Conservation (phyloP, 2,329 filamentous ascomycete genomes). For the Spiromastix sp. region DNA sequence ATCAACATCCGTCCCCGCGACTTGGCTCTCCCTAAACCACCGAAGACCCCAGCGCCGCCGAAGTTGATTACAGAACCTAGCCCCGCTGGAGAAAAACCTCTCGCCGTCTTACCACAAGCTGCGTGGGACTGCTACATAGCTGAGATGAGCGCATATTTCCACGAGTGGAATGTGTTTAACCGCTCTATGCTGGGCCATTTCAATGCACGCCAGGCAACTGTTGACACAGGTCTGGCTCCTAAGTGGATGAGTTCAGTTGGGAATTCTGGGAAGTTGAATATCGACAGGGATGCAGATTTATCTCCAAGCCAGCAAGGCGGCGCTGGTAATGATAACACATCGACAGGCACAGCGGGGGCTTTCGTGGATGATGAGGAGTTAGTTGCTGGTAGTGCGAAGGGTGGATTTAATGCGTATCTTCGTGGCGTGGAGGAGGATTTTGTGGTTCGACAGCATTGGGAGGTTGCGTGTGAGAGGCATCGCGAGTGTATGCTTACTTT, state of each 20-base stretch:
- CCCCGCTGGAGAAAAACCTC: constrained; percentile 21
- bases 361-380: constrained; percentile 21
- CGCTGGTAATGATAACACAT: no score
- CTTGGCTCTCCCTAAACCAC: constrained; percentile 42
- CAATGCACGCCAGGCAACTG: constrained; percentile 39
- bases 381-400: constrained; percentile 22
- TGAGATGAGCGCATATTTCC: constrained; percentile 45
- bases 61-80: constrained; percentile 14
- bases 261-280: constrained; percentile 29
- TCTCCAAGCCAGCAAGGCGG: no score
- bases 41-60: constrained; percentile 37
- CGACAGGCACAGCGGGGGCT: constrained; percentile 12
- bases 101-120: constrained; percentile 31
- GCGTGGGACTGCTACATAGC: constrained; percentile 43
- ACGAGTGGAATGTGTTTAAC: constrained; percentile 47
- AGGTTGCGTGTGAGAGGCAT: constrained; percentile 37
- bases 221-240: constrained; percentile 33
- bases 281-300: constrained; percentile 12
- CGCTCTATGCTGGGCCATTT: constrained; percentile 47
- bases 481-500: constrained; percentile 32
- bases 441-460: constrained; percentile 37
- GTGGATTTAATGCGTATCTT: constrained; percentile 36
- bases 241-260: constrained; percentile 45
- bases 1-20: constrained; percentile 25
- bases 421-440: constrained; percentile 36